Conservation (phyloP, 176 grass and related monocot species). For the Hordeum marinum region DNA sequence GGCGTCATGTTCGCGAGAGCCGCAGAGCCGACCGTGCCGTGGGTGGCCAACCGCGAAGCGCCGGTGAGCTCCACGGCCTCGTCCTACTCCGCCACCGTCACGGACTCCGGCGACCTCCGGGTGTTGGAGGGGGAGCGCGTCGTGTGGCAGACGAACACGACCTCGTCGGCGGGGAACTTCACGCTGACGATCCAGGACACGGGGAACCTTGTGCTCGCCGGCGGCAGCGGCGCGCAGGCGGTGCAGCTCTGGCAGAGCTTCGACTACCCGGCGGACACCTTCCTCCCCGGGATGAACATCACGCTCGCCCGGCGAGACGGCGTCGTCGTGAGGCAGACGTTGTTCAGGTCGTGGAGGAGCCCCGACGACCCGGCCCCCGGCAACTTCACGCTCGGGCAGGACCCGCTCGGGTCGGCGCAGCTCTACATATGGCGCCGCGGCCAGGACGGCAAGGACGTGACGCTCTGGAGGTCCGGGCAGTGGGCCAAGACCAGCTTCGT, state of each 20-base stretch:
- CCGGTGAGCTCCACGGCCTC: conserved; percentile 17
- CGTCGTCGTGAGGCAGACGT: not conserved
- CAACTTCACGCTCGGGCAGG: conserved; percentile 51
- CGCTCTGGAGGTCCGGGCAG: conserved; percentile 44
- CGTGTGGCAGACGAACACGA: conserved; percentile 34
- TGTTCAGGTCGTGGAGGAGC: conserved; percentile 57
- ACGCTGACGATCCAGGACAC: conserved; percentile 6
- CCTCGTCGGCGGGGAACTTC: not conserved
- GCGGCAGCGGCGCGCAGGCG: not conserved
- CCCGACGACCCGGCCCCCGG: conserved; percentile 41
- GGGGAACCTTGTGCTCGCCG: conserved; percentile 42
- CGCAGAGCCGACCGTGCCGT: conserved; percentile 32
- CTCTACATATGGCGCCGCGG: conserved; percentile 43
- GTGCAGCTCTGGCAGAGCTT: conserved; percentile 44
- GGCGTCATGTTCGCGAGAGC: conserved; percentile 44
- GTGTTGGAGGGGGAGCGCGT: conserved; percentile 24
- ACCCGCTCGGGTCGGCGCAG: conserved; percentile 57
- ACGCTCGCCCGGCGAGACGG: conserved; percentile 22
- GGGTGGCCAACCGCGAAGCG: conserved; percentile 66
- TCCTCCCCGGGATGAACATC: conserved; percentile 59
- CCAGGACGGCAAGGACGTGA: not conserved
- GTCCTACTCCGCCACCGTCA: conserved; percentile 28
- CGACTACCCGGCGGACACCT: conserved; percentile 52
- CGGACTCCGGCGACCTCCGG: conserved; percentile 35
- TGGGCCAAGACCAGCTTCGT: conserved; percentile 39